Conservation (phyloP, 2,329 filamentous ascomycete species). For the Apiospora rasikravindrae region DNA sequence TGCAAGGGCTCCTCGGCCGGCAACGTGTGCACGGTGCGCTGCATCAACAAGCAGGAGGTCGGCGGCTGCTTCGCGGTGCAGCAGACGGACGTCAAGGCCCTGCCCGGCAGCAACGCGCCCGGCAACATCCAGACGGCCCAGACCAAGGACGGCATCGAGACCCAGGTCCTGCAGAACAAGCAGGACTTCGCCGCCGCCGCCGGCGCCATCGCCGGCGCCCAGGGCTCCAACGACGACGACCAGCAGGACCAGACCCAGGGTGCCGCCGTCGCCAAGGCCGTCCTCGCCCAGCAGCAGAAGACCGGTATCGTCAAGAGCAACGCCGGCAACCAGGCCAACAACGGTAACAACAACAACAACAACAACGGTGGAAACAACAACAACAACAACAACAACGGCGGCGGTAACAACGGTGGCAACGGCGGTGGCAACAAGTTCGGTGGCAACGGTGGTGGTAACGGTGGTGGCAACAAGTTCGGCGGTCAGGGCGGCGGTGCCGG, state of each 20-base stretch:
- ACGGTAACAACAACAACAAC: not conserved
- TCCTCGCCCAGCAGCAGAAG: constrained; percentile 28
- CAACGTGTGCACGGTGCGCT: constrained; percentile 46
- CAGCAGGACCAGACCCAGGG: constrained; percentile 30
- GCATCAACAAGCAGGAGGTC: constrained; percentile 41
- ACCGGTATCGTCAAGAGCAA: not conserved
- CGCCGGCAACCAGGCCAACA: not conserved
- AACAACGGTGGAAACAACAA: constrained; percentile 23
- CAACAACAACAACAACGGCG: constrained; percentile 16
- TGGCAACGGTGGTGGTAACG: not conserved
- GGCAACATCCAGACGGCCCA: constrained; percentile 43
- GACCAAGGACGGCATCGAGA: constrained; percentile 41
- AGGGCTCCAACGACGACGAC: constrained; percentile 28
- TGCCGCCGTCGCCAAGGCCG: constrained; percentile 39
- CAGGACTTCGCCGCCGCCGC: constrained; percentile 46
- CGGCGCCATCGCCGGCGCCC: constrained; percentile 41
- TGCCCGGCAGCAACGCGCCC: constrained; percentile 32
- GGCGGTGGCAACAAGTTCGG: not conserved
- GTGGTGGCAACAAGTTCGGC: not conserved
- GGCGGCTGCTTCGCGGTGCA: constrained; percentile 48
- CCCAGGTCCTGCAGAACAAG: constrained; percentile 48
- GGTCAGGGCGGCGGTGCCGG: too few relatives aligned
- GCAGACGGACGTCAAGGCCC: constrained; percentile 43
- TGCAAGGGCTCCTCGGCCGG: constrained; percentile 41
- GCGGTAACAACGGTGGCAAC: not conserved